Base-by-base conservation (phyloP, 148 eudicot species). In the Pouteria glomerata region DNA sequence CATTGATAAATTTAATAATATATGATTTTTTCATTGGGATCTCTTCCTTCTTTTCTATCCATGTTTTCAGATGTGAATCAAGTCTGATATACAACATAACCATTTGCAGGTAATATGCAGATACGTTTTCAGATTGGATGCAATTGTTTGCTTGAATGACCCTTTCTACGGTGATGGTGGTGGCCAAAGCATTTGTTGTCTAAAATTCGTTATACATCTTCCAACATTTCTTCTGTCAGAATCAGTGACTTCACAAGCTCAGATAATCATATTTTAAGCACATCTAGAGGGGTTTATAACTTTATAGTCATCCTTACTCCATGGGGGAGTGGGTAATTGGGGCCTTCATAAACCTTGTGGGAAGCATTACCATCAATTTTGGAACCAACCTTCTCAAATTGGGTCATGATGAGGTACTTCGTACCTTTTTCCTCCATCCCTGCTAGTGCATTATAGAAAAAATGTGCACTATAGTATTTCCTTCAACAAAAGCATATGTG, bases 261-360 rank as follows among this genome's bases (percentile, higher is more conserved):
- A 61, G 59, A n/a, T 51, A 34, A 42, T 63, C 39, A 14, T 61
- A 44, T 30, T 37, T 39, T 23, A 59, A 61, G 73, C 0, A 55
- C 61, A 6, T 15, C 66, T 47, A 10, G 50, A 60, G 11, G 70
- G 33, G n/a, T n/a, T n/a, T n/a, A n/a, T 29, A n/a, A 37, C 21
- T 57, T 55, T 52, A 53, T 15, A 4, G 63, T 41, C 44, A 65
- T 27, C 23, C 37, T 67, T 60, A 12, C 71, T 41, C 78, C 74
- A 94, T 94, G 98, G 97, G 98, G 60, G 97, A 91, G 86, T 94
- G 98, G 98, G 85, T 94, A 63, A 82, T 94, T 84, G 98, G 98
- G 80, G 98, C 98, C 51, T 84, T 89, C 76, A 94, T 94, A 69
- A 94, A 94, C 80, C 86, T 94, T 67, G 81, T 86, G 76, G 98